Conservation (phyloP, 371 early-diverging fungal species). For the Mortierella sp. region DNA sequence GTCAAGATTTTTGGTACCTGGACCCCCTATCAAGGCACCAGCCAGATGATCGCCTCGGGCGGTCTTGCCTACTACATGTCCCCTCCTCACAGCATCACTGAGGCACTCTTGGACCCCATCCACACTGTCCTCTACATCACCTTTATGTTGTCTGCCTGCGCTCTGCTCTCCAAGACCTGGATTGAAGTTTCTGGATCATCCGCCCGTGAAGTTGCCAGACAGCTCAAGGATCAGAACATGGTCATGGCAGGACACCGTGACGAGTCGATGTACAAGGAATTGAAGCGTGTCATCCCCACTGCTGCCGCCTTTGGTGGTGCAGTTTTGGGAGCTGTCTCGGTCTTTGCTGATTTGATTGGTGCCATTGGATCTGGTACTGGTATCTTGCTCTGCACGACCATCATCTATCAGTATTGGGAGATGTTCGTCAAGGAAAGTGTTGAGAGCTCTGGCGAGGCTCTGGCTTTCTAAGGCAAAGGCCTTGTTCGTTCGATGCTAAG, state of each 20-base stretch:
- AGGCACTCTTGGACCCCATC: constrained; percentile 92
- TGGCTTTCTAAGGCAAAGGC: constrained; percentile 53
- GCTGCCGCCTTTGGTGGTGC: constrained; percentile 97
- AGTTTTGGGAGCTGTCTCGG: constrained; percentile 93
- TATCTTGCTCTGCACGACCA: constrained; percentile 98
- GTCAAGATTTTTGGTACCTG: constrained; percentile 97
- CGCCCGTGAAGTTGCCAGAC: constrained; percentile 97
- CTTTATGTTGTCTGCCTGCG: constrained; percentile 95
- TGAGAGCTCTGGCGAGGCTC: constrained; percentile 53
- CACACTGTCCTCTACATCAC: constrained; percentile 94
- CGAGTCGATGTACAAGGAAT: constrained; percentile 95
- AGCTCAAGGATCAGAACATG: constrained; percentile 97
- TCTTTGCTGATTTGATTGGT: constrained; percentile 95
- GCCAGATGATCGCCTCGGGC: constrained; percentile 89
- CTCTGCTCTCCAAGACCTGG: constrained; percentile 98
- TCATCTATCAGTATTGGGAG: constrained; percentile 99
- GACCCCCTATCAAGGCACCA: constrained; percentile 89
- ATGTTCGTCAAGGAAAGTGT: constrained; percentile 92
- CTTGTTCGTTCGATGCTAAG: no score
- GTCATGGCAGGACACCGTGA: constrained; percentile 98
- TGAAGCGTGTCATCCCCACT: constrained; percentile 98
- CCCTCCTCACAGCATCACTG: constrained; percentile 90
- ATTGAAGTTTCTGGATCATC: constrained; percentile 97
- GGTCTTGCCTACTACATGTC: constrained; percentile 99
- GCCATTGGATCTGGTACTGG: constrained; percentile 99